Percentiles rank a stretch among this genome's conserved stretches.
phyloP scores from a whole-genome alignment of 208 protist species.

The Naegleria lovaniensis region DNA sequence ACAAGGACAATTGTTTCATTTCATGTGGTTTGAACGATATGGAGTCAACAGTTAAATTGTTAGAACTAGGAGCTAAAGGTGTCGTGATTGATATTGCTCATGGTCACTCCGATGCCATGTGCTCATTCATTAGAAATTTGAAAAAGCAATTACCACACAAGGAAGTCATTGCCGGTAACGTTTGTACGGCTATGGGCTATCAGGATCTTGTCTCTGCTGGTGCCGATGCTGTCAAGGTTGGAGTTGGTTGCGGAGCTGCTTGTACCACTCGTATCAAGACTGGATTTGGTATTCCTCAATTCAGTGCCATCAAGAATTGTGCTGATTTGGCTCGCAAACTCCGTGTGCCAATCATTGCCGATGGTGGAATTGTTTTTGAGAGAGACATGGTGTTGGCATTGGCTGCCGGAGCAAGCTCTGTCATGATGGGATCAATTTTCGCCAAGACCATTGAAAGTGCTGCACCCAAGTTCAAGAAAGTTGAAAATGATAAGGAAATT shows the following conservation, averaged over 20 bases:
- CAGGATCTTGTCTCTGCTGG: conserved; percentile 72
- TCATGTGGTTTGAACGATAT: conserved; percentile 50
- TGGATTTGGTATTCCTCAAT: conserved; percentile 53
- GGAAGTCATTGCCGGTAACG: conserved; percentile 77
- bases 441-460: conserved; percentile 64
- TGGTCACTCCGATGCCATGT: conserved; percentile 71
- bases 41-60: conserved; percentile 52
- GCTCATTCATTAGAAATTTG: conserved; percentile 66
- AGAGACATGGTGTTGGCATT: conserved; percentile 78
- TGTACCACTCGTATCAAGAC: conserved; percentile 25
- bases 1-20: conserved; percentile 15
- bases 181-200: conserved; percentile 65
- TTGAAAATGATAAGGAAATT: neutral
- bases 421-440: conserved; percentile 79
- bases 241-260: conserved; percentile 33
- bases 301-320: conserved; percentile 68
- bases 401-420: conserved; percentile 68
- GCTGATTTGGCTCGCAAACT: conserved; percentile 54
- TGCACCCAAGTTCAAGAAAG: neutral
- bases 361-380: conserved; percentile 67
- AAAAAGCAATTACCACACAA: conserved; percentile 53
- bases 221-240: conserved; percentile 72
- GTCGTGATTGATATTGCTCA: conserved; percentile 81
- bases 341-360: conserved; percentile 72
- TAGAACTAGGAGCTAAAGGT: conserved; percentile 65